A percentile compares a stretch with the other conserved stretches of the same genome.
phyloP scores from a whole-genome alignment of 2,329 filamentous ascomycete genomes.

The Neobulgaria alba region DNA sequence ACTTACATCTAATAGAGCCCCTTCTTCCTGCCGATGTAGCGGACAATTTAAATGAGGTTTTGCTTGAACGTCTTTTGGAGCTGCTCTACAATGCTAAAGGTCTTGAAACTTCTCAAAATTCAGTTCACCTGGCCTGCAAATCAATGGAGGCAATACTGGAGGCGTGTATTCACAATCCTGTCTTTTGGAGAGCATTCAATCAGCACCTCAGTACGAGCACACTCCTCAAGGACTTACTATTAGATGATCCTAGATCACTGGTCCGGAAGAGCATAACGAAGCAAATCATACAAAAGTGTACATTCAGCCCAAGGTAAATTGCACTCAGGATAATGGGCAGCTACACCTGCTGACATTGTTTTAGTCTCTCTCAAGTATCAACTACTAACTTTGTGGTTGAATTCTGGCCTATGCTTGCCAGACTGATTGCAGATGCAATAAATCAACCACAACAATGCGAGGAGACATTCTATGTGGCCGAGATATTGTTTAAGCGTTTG shows the following conservation, averaged over 20 bases:
- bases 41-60: slow-evolving; percentile 27
- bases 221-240: slow-evolving; percentile 34
- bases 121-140: slow-evolving; percentile 32
- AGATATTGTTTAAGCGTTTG: slow-evolving; percentile 35
- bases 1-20: slow-evolving; percentile 30
- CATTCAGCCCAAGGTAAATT: slow-evolving; percentile 22
- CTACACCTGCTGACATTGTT: slow-evolving; percentile 3
- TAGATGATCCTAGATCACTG: slow-evolving; percentile 33
- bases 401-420: slow-evolving; percentile 37
- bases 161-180: slow-evolving; percentile 36
- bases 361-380: slow-evolving; percentile 24
- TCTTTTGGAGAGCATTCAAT: slow-evolving; percentile 37
- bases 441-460: slow-evolving; percentile 22
- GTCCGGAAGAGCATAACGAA: slow-evolving; percentile 27
- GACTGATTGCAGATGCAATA: slow-evolving; percentile 20
- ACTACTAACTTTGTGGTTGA: slow-evolving; percentile 35
- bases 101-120: slow-evolving; percentile 17
- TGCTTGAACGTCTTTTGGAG: slow-evolving; percentile 28
- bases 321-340: not conserved
- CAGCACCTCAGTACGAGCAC: slow-evolving; percentile 29
- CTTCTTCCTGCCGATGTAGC: slow-evolving; percentile 27
- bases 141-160: slow-evolving; percentile 41
- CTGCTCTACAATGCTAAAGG: slow-evolving; percentile 22
- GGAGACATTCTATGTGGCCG: slow-evolving; percentile 32
- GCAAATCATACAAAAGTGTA: slow-evolving; percentile 26